Evolutionary conservation across 1,284 basidiomycete species (phyloP).

Genomic region (Peniophora sp.): DNA sequence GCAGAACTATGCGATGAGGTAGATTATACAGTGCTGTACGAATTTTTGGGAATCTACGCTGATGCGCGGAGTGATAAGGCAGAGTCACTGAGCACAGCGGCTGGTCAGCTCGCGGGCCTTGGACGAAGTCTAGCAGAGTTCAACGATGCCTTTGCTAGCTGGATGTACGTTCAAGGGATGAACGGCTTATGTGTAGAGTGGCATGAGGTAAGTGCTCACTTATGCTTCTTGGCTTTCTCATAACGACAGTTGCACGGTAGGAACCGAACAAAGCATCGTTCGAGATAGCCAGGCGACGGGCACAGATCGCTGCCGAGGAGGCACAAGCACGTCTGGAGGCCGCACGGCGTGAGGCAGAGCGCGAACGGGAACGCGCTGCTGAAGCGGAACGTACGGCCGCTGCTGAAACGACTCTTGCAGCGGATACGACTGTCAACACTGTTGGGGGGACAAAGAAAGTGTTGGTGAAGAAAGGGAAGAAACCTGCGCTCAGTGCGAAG

Average conservation of each 20-base stretch:
- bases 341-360: conserved; percentile 17
- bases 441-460: conserved; percentile 19
- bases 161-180: conserved; percentile 90
- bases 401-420: conserved; percentile 22
- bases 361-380: conserved; percentile 24
- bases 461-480: conserved; percentile 55
- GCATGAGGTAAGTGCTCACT: conserved; percentile 57
- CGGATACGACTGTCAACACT: conserved; percentile 31
- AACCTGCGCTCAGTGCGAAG: conserved; percentile 63
- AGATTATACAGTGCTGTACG: conserved; percentile 29
- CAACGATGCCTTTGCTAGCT: conserved; percentile 91
- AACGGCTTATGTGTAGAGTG: conserved; percentile 90
- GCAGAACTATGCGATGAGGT: conserved; percentile 85
- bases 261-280: conserved; percentile 61
- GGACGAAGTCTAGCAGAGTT: conserved; percentile 71
- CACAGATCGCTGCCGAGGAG: conserved; percentile 30
- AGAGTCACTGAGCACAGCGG: conserved; percentile 27
- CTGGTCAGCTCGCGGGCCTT: conserved; percentile 72
- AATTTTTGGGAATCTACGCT: too few species aligned
- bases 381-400: conserved; percentile 30
- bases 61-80: too few species aligned
- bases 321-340: conserved; percentile 21
- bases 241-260: conserved; percentile 22
- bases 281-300: conserved; percentile 46
- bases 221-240: conserved; percentile 2